phyloP scores from a whole-genome alignment of 2,329 filamentous ascomycete genomes.

The Colletotrichum godetiae region DNA sequence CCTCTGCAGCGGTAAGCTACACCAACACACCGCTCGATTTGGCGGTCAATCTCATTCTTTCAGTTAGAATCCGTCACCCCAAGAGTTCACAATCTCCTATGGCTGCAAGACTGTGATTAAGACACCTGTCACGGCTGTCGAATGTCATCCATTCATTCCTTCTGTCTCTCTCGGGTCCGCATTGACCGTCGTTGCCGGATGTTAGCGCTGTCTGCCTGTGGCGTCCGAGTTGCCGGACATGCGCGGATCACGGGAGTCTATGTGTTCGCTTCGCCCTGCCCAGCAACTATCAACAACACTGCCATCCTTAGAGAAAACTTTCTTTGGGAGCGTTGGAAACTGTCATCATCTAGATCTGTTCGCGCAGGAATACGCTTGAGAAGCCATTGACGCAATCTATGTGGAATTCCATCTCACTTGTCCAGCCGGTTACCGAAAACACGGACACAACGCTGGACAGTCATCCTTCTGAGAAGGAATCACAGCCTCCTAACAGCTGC shows the following conservation, averaged over 20 bases:
- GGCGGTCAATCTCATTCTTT: constrained; percentile 19
- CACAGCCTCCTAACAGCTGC: neutral
- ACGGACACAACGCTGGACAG: constrained; percentile 6
- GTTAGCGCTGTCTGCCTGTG: neutral
- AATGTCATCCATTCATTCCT: neutral
- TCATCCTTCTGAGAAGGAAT: neutral
- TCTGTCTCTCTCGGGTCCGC: constrained; percentile 1
- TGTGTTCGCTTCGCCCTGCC: constrained; percentile 2
- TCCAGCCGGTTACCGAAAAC: neutral
- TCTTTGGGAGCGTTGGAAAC: neutral
- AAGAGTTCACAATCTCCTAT: neutral
- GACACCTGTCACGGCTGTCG: constrained; percentile 14
- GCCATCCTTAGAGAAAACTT: neutral
- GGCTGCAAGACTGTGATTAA: neutral
- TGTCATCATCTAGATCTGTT: constrained; percentile 18
- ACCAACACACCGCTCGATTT: constrained; percentile 23
- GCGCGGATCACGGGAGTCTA: constrained; percentile 5
- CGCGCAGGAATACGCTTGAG: neutral
- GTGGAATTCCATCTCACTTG: neutral
- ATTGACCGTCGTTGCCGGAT: neutral
- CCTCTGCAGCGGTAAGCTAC: neutral
- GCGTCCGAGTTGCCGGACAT: constrained; percentile 1
- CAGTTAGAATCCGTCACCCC: neutral
- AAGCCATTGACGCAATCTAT: constrained; percentile 28
- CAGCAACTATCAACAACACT: neutral